Percentiles rank a stretch among this genome's conserved stretches.
phyloP scores from a whole-genome alignment of 2,329 filamentous ascomycete genomes.

The Mariannaea sp. region DNA sequence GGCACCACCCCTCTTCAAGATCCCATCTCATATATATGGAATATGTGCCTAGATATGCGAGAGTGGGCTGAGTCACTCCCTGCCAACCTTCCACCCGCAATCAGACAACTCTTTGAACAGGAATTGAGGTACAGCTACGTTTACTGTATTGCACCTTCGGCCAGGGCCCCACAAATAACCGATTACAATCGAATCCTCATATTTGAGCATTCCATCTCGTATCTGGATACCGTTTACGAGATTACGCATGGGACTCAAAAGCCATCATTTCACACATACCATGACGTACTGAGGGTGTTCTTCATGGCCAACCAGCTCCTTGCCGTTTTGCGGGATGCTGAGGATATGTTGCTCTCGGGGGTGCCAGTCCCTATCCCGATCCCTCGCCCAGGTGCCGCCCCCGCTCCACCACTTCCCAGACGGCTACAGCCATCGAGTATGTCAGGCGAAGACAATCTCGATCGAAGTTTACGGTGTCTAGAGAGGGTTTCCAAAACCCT shows the following conservation, averaged over 20 bases:
- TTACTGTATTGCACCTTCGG: constrained; percentile 83
- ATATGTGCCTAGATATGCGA: constrained; percentile 75
- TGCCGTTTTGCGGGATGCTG: constrained; percentile 62
- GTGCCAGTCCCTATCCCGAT: constrained; percentile 52
- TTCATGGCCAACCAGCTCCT: constrained; percentile 71
- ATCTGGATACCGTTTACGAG: constrained; percentile 74
- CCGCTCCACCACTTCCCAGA: constrained; percentile 59
- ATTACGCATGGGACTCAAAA: constrained; percentile 64
- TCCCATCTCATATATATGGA: constrained; percentile 73
- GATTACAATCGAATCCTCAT: constrained; percentile 80
- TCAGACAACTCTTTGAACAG: constrained; percentile 80
- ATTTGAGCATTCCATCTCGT: constrained; percentile 85
- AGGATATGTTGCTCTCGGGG: constrained; percentile 60
- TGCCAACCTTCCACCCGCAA: constrained; percentile 63
- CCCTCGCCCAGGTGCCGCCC: constrained; percentile 51
- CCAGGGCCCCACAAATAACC: constrained; percentile 71
- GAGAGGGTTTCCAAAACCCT: constrained; percentile 59
- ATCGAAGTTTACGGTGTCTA: constrained; percentile 60
- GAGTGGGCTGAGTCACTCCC: constrained; percentile 84
- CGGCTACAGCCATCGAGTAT: constrained; percentile 44
- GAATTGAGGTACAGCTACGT: constrained; percentile 91
- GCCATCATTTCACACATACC: constrained; percentile 77
- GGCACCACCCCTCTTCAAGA: constrained; percentile 71
- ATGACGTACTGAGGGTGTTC: constrained; percentile 84
- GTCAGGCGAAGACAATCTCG: constrained; percentile 54